Evolutionary conservation across 441 rosid species (phyloP).

Genomic region (Erodium trifolium): DNA sequence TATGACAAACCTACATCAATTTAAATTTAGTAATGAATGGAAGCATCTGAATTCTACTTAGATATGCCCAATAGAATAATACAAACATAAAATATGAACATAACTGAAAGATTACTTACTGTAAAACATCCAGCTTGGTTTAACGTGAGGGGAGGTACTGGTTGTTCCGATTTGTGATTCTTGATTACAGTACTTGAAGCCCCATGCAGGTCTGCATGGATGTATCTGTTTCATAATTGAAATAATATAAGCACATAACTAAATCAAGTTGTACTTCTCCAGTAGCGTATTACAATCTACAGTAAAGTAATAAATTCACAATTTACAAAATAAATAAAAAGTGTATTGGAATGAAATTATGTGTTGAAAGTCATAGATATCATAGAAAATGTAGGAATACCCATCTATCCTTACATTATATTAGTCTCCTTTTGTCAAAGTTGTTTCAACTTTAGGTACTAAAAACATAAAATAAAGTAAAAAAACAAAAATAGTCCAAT

Average conservation of each 20-base stretch:
- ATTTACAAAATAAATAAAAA: background rate
- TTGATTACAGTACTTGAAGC: constrained; percentile 95
- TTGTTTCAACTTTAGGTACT: background rate
- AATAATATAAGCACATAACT: constrained; percentile 7
- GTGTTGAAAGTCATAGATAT: background rate
- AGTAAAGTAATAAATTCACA: background rate
- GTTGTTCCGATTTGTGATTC: constrained; percentile 85
- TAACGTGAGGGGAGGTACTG: constrained; percentile 83
- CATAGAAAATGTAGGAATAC: background rate
- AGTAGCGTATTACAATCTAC: background rate
- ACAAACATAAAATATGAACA: background rate
- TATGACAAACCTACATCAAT: constrained; percentile 74
- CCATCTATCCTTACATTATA: background rate
- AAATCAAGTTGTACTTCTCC: background rate
- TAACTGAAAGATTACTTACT: constrained; percentile 31
- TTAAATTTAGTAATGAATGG: constrained; percentile 13
- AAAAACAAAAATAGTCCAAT: background rate
- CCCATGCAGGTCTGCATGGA: constrained; percentile 96
- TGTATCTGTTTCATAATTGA: constrained; percentile 50
- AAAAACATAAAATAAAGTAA: background rate
- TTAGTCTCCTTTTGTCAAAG: background rate
- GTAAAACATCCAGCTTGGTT: constrained; percentile 98
- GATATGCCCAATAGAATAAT: background rate
- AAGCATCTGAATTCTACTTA: constrained; percentile 13
- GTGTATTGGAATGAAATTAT: background rate